Base-by-base conservation (phyloP, 1,139 yeast species). In the Candida mesenterica region DNA sequence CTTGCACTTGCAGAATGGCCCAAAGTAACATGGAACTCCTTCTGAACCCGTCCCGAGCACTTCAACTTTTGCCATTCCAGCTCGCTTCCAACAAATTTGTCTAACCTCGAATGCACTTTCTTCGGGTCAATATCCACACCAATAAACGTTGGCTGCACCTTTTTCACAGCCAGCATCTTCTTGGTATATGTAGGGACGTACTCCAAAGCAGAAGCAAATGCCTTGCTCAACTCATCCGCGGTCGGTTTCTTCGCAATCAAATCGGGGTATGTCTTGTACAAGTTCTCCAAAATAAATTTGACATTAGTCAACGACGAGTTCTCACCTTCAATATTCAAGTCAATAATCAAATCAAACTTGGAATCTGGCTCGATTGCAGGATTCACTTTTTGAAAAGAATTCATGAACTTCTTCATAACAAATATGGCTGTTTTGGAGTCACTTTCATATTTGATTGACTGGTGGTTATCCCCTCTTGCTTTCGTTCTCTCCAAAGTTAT, bases 391-490 rank as follows among this genome's bases (percentile, higher is more conserved):
- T 87, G 85, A 51, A 80, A 88, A 38, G 95, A 62, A 3, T 65
- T 65, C 28, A 87, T 66, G 48, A 90, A 90, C 0, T 92, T 90
- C 30, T 66, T 62, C 85, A 90, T 79, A 22, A 92, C 80, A 10
- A 48, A 75, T 15, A 67, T 57, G 0, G 85, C 80, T 31, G 72
- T 65, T 9, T 59, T 57, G 1, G 56, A 57, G 42, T 77, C 73
- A 1, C 68, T 53, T 0, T 57, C 57, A 3, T 70, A 72, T 46
- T 82, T 81, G 32, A 94, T 85, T 0, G 94, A 77, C 56, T 89
- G 97, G 54, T 94, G 99, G 47, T 87, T 84, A 53, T 88, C 94
- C 1, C 97, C 97, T 47, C 99, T 71, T 1, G 53, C 53, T 4
- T 69, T 38, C 0, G 92, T 82, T 43, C 97, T 68, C 0, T 66